phyloP scores from a whole-genome alignment of 2,329 filamentous ascomycete genomes.

The Penicillium sp. region DNA sequence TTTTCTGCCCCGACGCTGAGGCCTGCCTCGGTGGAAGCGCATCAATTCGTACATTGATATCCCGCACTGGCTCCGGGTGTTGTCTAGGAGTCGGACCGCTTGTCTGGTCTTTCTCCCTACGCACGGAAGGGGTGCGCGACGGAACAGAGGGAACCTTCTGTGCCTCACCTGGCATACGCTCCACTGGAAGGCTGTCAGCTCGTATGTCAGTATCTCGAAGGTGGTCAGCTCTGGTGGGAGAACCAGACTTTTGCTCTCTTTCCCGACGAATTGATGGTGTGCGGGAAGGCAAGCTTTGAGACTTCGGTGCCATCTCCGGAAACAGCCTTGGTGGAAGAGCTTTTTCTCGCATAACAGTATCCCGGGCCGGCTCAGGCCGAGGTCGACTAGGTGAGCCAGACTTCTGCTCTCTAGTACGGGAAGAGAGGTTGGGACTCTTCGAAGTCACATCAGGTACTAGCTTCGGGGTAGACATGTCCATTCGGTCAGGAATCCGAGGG shows the following conservation, averaged over 20 bases:
- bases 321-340: not conserved
- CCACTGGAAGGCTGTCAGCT: slow-evolving; percentile 1
- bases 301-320: slow-evolving; percentile 1
- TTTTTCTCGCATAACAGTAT: not conserved
- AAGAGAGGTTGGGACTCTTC: slow-evolving; percentile 1
- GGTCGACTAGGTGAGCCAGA: slow-evolving; percentile 8
- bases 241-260: slow-evolving; percentile 3
- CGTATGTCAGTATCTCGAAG: not conserved
- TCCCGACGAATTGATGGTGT: slow-evolving; percentile 1
- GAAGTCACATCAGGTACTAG: not conserved
- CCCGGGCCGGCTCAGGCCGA: slow-evolving; percentile 4
- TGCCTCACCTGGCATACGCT: not conserved
- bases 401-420: not conserved
- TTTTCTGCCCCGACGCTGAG: not conserved
- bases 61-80: not conserved
- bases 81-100: not conserved
- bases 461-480: not conserved
- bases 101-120: not conserved
- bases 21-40: not conserved
- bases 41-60: not conserved
- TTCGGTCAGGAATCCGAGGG: not conserved
- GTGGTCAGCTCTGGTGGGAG: slow-evolving; percentile 6
- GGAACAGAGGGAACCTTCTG: slow-evolving; percentile 2
- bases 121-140: slow-evolving; percentile 1
- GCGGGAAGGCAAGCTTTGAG: slow-evolving; percentile 4